Percentiles rank a stretch among this genome's conserved stretches.
Evolutionary conservation across 2,329 filamentous ascomycete genomes (phyloP).

Genomic region (Calonectria hongkongensis): DNA sequence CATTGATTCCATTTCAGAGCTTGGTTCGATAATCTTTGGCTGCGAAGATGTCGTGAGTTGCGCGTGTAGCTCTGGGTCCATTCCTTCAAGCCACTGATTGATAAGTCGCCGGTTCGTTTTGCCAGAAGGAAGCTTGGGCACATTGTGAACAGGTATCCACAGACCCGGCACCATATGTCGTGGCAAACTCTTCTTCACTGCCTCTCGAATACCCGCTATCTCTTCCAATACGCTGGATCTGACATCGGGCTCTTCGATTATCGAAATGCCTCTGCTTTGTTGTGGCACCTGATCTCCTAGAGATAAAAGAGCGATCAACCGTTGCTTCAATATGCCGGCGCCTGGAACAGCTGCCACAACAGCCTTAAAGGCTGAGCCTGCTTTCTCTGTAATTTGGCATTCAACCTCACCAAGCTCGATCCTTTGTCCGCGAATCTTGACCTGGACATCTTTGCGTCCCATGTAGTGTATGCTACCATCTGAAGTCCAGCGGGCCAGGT

Average conservation of each 20-base stretch:
- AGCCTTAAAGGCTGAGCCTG: not conserved
- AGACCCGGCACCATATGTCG: conserved; percentile 7
- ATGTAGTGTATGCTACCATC: conserved; percentile 2
- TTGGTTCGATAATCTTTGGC: not conserved
- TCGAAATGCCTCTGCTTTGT: not conserved
- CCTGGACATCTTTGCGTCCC: conserved; percentile 6
- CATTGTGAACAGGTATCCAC: conserved; percentile 10
- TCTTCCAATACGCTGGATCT: not conserved
- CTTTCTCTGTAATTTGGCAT: not conserved
- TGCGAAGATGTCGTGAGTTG: not conserved
- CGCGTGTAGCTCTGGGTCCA: not conserved
- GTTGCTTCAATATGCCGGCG: not conserved
- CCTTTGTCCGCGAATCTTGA: conserved; percentile 10
- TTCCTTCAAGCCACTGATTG: not conserved
- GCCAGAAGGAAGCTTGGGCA: conserved; percentile 3
- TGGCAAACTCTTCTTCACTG: not conserved
- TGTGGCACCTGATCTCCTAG: not conserved
- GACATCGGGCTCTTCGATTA: not conserved
- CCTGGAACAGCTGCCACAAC: not conserved
- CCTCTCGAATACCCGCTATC: not conserved
- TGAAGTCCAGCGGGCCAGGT: conserved; percentile 8
- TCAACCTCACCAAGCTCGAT: conserved; percentile 1
- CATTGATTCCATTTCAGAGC: not conserved
- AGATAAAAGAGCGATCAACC: not conserved
- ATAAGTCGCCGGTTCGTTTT: not conserved